Conservation (phyloP, 148 eudicot genomes). For the Beta vulgaris region DNA sequence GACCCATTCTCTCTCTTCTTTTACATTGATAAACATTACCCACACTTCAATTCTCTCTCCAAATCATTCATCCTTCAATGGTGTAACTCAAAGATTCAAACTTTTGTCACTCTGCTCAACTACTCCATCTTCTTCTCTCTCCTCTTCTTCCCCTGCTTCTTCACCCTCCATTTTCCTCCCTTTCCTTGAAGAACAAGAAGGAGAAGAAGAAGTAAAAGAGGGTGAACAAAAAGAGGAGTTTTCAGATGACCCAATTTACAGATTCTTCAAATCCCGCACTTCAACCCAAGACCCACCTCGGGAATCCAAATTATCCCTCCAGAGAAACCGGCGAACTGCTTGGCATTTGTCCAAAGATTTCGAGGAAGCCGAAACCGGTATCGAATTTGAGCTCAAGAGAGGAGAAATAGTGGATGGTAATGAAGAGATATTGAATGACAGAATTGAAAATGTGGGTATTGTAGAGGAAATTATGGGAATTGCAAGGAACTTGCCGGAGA, state of each 20-base stretch:
- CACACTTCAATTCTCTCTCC: not conserved
- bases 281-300: slow-evolving; percentile 44
- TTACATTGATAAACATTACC: slow-evolving; percentile 7
- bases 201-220: slow-evolving; percentile 13
- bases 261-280: slow-evolving; percentile 58
- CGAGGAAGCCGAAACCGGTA: slow-evolving; percentile 31
- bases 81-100: slow-evolving; percentile 25
- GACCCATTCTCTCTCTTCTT: slow-evolving; percentile 2
- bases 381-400: slow-evolving; percentile 10
- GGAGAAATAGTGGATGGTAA: slow-evolving; percentile 18
- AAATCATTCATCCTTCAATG: slow-evolving; percentile 3
- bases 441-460: slow-evolving; percentile 31
- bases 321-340: slow-evolving; percentile 52
- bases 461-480: slow-evolving; percentile 51
- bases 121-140: slow-evolving; percentile 16
- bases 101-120: slow-evolving; percentile 27
- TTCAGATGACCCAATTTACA: slow-evolving; percentile 56
- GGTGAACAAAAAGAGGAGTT: slow-evolving; percentile 17
- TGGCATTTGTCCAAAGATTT: slow-evolving; percentile 57
- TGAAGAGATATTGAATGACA: slow-evolving; percentile 20
- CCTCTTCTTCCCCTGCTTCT: slow-evolving; percentile 27
- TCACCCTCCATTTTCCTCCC: slow-evolving; percentile 57
- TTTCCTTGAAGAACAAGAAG: slow-evolving; percentile 46
- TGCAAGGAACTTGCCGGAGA: slow-evolving; percentile 58
- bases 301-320: slow-evolving; percentile 56